These are phyloP conservation scores for Imleria badia DNA, from an alignment of 768 basidiomycete species.

Conservation along the genomic window DNA sequence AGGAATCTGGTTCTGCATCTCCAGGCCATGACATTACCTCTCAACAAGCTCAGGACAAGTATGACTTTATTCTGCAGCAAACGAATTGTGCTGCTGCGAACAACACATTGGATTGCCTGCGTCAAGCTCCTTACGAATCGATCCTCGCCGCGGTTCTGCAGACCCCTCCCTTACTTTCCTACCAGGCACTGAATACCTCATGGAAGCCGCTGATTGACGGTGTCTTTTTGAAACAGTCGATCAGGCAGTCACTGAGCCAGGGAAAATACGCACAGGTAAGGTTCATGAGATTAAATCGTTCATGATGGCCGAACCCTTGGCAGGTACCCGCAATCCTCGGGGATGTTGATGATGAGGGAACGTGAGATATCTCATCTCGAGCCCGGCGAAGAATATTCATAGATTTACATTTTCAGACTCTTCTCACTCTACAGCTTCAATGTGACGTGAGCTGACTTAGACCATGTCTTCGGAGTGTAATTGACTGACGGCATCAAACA, in stretches of 20 bases:
- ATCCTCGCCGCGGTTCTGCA: constrained; percentile 7
- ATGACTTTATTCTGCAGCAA: constrained; percentile 15
- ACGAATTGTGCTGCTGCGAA: constrained; percentile 10
- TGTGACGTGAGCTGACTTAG: constrained; percentile 20
- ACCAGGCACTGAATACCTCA: constrained; percentile 7
- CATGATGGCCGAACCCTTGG: not conserved
- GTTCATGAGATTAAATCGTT: not conserved
- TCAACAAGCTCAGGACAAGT: constrained; percentile 8
- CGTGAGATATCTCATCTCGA: not conserved
- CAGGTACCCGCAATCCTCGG: constrained; percentile 1
- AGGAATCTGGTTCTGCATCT: constrained; percentile 17
- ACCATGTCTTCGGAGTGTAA: not conserved
- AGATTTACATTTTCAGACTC: constrained; percentile 18
- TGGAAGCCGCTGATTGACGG: constrained; percentile 13
- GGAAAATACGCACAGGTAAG: constrained; percentile 35
- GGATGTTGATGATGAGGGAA: constrained; percentile 2
- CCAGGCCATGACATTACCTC: constrained; percentile 4
- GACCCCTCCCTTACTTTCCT: constrained; percentile 12
- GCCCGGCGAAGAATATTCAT: not conserved
- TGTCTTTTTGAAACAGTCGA: not conserved
- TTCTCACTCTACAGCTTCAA: constrained; percentile 19
- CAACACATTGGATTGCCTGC: constrained; percentile 19
- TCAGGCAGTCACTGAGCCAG: constrained; percentile 5
- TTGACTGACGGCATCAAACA: not conserved
- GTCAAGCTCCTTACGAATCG: constrained; percentile 12